A percentile compares a stretch with the other conserved stretches of the same genome.
These are phyloP conservation scores for Codiaeum variegatum DNA, from an alignment of 441 rosid species.

Conservation along the genomic window DNA sequence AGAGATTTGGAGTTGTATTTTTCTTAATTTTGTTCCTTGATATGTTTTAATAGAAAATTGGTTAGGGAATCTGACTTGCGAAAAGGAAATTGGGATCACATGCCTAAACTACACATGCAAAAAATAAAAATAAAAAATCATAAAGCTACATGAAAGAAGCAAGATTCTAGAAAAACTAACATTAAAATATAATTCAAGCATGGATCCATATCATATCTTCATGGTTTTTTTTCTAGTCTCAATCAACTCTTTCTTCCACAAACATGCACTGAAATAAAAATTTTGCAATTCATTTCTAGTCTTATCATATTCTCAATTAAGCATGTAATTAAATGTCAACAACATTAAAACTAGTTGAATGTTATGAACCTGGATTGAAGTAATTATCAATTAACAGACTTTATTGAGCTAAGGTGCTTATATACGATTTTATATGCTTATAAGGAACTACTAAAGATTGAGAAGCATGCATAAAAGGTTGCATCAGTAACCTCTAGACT, in stretches of 20 bases:
- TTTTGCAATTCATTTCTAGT: neutral
- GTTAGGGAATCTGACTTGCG: too few relatives aligned
- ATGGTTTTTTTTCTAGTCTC: neutral
- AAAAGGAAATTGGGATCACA: too few relatives aligned
- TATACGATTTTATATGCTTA: too few relatives aligned
- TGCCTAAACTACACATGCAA: too few relatives aligned
- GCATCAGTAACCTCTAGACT: too few relatives aligned
- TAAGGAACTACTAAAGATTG: too few relatives aligned
- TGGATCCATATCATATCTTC: neutral
- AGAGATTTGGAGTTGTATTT: neutral
- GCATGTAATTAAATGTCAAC: neutral
- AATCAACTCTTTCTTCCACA: neutral
- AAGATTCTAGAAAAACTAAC: too few relatives aligned
- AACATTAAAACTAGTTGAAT: neutral
- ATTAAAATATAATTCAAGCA: neutral
- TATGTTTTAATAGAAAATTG: too few relatives aligned
- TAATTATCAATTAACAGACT: neutral
- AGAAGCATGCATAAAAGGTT: too few relatives aligned
- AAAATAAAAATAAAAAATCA: too few relatives aligned
- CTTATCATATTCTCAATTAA: neutral
- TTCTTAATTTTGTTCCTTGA: too few relatives aligned
- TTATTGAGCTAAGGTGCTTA: neutral
- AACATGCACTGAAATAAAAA: neutral
- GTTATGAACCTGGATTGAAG: neutral
- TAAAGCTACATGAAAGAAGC: too few relatives aligned